Conservation (phyloP, 495 filamentous ascomycete genomes). For the Xylaria scruposa region DNA sequence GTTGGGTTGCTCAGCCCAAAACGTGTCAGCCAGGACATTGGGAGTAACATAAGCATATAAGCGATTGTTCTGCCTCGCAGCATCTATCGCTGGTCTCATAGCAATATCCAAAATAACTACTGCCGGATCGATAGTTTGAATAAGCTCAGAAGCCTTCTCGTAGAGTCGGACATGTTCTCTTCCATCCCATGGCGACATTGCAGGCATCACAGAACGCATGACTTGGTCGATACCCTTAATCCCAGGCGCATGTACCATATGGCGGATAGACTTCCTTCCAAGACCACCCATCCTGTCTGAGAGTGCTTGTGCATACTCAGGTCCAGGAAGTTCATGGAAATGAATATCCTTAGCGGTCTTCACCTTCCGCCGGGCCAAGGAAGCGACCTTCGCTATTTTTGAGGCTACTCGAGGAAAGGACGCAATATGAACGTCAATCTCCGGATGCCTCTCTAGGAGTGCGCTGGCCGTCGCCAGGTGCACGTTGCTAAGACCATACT, state of each 20-base stretch:
- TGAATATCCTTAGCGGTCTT: constrained; percentile 24
- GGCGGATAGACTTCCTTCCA: constrained; percentile 4
- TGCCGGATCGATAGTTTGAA: constrained; percentile 47
- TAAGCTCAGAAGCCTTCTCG: constrained; percentile 24
- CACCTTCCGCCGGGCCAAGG: constrained; percentile 8
- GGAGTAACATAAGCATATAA: constrained; percentile 45
- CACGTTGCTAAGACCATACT: constrained; percentile 38
- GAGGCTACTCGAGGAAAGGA: constrained; percentile 31
- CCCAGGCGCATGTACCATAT: constrained; percentile 13
- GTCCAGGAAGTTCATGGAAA: constrained; percentile 33
- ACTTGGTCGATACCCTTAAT: constrained; percentile 9
- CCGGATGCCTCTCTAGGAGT: constrained; percentile 33
- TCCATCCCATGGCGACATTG: constrained; percentile 26
- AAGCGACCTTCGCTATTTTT: constrained; percentile 28
- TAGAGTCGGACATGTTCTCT: constrained; percentile 15
- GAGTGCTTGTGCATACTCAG: constrained; percentile 13
- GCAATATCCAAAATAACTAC: constrained; percentile 55
- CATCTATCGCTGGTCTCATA: constrained; percentile 54
- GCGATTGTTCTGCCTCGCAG: constrained; percentile 39
- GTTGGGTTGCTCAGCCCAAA: constrained; percentile 48
- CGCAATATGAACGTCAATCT: constrained; percentile 35
- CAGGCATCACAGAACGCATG: constrained; percentile 6
- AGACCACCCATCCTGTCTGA: constrained; percentile 5
- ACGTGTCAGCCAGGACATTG: constrained; percentile 48
- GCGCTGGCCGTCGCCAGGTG: constrained; percentile 34